These are phyloP conservation scores for Fraxinus anomala DNA, from an alignment of 257 asterid genomes.

Conservation along the genomic window DNA sequence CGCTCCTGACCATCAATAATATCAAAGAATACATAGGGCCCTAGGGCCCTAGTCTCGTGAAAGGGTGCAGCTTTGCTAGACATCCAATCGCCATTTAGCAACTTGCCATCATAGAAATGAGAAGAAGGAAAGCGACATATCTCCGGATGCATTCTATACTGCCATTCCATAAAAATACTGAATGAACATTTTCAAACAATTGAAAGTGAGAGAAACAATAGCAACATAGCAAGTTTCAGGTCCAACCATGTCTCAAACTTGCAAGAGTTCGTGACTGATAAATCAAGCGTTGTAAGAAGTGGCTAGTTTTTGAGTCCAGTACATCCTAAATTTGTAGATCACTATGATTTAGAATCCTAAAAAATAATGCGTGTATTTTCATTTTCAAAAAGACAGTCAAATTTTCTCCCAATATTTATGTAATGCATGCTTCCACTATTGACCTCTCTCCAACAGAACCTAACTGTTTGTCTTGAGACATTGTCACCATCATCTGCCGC, in stretches of 20 bases:
- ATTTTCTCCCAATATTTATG: not conserved
- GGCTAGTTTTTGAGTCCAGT: not conserved
- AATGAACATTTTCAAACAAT: slow-evolving; percentile 23
- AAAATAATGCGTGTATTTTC: not conserved
- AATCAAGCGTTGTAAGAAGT: slow-evolving; percentile 12
- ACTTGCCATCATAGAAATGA: slow-evolving; percentile 93
- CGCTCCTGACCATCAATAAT: slow-evolving; percentile 84
- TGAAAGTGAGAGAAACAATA: slow-evolving; percentile 16
- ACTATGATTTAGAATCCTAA: not conserved
- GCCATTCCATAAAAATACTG: slow-evolving; percentile 40
- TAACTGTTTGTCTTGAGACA: not conserved
- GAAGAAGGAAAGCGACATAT: slow-evolving; percentile 86
- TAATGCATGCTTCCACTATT: not conserved
- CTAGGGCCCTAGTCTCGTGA: slow-evolving; percentile 78
- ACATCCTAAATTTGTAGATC: not conserved
- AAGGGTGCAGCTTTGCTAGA: slow-evolving; percentile 68
- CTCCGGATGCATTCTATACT: slow-evolving; percentile 99
- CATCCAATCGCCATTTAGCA: slow-evolving; percentile 73
- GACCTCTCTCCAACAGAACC: not conserved
- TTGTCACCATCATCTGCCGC: not conserved
- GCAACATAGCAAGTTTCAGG: not conserved
- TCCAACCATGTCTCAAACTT: not conserved
- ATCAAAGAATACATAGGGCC: slow-evolving; percentile 90
- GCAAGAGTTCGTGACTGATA: slow-evolving; percentile 4
- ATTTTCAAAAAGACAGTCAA: not conserved